phyloP scores from a whole-genome alignment of 139 green algal genomes.

The Limnomonas spitsbergensis region DNA sequence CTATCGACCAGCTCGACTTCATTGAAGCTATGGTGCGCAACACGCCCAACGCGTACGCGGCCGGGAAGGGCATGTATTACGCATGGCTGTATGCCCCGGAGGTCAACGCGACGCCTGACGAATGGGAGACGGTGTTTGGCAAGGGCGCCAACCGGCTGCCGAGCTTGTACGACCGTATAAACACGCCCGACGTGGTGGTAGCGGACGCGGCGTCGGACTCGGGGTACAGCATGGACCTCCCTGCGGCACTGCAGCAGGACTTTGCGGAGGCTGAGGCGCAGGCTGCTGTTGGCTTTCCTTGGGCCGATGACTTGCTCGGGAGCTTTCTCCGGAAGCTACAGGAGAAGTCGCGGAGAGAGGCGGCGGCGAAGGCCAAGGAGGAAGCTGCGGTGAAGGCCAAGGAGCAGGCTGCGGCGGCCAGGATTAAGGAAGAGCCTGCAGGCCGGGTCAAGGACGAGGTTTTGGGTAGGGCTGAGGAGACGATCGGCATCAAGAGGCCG shows the following conservation, averaged over 20 bases:
- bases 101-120: constrained; percentile 20
- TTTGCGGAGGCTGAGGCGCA: constrained; percentile 8
- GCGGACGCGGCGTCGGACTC: neutral
- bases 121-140: constrained; percentile 27
- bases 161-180: constrained; percentile 21
- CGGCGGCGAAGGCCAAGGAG: constrained; percentile 1
- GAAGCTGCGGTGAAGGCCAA: neutral
- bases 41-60: constrained; percentile 8
- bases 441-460: constrained; percentile 3
- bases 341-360: neutral
- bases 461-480: no score
- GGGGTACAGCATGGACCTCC: constrained; percentile 19
- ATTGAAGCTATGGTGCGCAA: constrained; percentile 32
- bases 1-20: constrained; percentile 30
- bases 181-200: constrained; percentile 17
- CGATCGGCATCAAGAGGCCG: no score
- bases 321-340: constrained; percentile 1
- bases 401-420: neutral
- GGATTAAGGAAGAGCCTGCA: no score
- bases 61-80: constrained; percentile 15
- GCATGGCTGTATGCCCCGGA: constrained; percentile 34
- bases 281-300: constrained; percentile 26
- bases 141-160: constrained; percentile 10
- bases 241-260: constrained; percentile 17
- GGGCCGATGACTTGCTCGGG: constrained; percentile 29